phyloP scores from a whole-genome alignment of 805 yeast species.

The Pichia pseudocactophila region DNA sequence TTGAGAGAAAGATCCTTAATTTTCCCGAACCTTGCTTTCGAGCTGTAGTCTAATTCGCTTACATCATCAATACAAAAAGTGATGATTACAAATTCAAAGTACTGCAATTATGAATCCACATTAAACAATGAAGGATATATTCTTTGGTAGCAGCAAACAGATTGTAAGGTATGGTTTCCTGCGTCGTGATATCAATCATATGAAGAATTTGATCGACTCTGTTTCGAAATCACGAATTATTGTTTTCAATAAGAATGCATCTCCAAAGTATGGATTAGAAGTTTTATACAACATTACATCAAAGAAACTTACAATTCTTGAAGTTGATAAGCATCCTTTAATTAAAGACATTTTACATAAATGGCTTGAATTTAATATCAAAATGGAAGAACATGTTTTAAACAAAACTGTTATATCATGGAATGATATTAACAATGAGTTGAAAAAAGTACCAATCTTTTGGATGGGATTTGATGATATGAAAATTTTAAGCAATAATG shows the following conservation, averaged over 20 bases:
- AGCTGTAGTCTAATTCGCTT: too few relatives aligned
- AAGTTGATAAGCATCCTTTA: not conserved
- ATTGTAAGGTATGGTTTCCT: slow-evolving; percentile 59
- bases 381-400: not conserved
- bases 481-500: slow-evolving; percentile 28
- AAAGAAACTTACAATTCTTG: not conserved
- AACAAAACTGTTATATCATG: not conserved
- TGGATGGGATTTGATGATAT: slow-evolving; percentile 10
- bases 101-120: not conserved
- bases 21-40: too few relatives aligned
- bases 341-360: slow-evolving; percentile 2
- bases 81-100: too few relatives aligned
- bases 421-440: slow-evolving; percentile 1
- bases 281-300: not conserved
- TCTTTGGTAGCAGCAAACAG: slow-evolving; percentile 23
- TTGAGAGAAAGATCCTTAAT: too few relatives aligned
- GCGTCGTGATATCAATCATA: slow-evolving; percentile 45
- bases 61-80: too few relatives aligned
- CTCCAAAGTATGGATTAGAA: slow-evolving; percentile 1
- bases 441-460: slow-evolving; percentile 4
- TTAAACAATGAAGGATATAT: slow-evolving; percentile 10
- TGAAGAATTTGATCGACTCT: slow-evolving; percentile 18
- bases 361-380: slow-evolving; percentile 7
- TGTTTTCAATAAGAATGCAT: not conserved
- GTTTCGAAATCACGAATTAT: slow-evolving; percentile 1